These are phyloP conservation scores for Rhizopogon roseolus DNA, from an alignment of 768 basidiomycete species.

Conservation along the genomic window DNA sequence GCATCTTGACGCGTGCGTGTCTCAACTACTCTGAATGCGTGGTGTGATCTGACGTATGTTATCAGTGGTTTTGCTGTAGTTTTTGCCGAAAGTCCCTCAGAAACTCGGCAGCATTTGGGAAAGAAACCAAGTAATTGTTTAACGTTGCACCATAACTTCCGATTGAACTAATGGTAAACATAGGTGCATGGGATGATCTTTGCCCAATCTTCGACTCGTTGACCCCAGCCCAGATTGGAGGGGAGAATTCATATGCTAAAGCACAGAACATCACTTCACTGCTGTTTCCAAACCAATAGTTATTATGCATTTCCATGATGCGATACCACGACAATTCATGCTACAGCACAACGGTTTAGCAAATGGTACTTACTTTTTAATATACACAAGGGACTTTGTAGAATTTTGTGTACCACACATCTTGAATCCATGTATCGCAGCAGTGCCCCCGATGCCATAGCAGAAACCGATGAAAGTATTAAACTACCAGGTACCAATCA, in stretches of 20 bases:
- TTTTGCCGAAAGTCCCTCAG: constrained; percentile 2
- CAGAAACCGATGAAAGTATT: too few species aligned
- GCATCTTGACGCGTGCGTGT: constrained; percentile 38
- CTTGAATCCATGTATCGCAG: too few species aligned
- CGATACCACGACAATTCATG: background rate
- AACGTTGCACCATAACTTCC: background rate
- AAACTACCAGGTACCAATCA: too few species aligned
- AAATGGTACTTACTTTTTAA: too few species aligned
- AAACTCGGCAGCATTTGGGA: background rate
- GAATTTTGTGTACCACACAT: too few species aligned
- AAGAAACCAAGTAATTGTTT: background rate
- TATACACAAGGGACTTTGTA: too few species aligned
- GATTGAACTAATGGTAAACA: background rate
- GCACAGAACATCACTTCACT: constrained; percentile 15
- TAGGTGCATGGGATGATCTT: constrained; percentile 21
- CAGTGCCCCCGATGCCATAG: too few species aligned
- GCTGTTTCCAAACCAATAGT: constrained; percentile 9
- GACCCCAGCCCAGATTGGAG: constrained; percentile 16
- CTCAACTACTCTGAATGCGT: background rate
- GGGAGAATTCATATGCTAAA: constrained; percentile 10
- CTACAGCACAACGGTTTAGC: background rate
- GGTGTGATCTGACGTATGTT: background rate
- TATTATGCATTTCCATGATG: background rate
- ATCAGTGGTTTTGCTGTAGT: background rate
- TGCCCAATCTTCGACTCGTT: constrained; percentile 21